These are phyloP conservation scores for Colletotrichum sp. DNA, from an alignment of 2,329 filamentous ascomycete species.

Conservation along the genomic window DNA sequence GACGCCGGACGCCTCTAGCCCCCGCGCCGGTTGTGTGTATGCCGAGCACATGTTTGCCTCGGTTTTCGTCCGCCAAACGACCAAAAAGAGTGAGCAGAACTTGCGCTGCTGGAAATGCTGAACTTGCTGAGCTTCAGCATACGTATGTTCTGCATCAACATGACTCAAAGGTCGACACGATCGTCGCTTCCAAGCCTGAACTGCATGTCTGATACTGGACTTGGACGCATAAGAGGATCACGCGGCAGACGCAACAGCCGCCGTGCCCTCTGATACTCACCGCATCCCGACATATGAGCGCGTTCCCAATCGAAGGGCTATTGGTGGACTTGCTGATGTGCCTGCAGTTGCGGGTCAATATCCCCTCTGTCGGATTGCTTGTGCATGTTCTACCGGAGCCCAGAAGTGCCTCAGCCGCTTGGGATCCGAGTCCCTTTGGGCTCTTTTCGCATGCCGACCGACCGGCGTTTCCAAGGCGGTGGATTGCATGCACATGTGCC, in stretches of 20 bases:
- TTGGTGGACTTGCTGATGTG: slow-evolving; percentile 1
- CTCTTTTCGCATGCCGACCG: not conserved
- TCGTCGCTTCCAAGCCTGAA: not conserved
- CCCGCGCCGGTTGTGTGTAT: not conserved
- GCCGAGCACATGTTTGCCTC: not conserved
- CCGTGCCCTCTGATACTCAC: not conserved
- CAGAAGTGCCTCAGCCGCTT: not conserved
- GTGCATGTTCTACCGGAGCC: not conserved
- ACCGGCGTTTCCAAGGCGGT: not conserved
- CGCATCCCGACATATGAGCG: not conserved
- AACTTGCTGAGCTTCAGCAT: not conserved
- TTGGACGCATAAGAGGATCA: not conserved
- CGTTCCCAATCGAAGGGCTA: not conserved
- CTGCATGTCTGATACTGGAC: not conserved
- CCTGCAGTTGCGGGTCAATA: slow-evolving; percentile 13
- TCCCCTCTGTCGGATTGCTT: slow-evolving; percentile 16
- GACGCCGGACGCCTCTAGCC: not conserved
- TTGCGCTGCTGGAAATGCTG: not conserved
- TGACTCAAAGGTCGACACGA: slow-evolving; percentile 5
- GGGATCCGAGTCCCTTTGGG: not conserved
- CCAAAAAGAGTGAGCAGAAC: not conserved
- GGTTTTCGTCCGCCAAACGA: not conserved
- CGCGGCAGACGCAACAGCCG: not conserved
- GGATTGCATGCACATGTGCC: not conserved
- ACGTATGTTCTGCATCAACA: not conserved